A percentile compares a stretch with the other conserved stretches of the same genome.
Conservation (phyloP, 805 yeast genomes). For the Wickerhamomyces chaumierensis region DNA sequence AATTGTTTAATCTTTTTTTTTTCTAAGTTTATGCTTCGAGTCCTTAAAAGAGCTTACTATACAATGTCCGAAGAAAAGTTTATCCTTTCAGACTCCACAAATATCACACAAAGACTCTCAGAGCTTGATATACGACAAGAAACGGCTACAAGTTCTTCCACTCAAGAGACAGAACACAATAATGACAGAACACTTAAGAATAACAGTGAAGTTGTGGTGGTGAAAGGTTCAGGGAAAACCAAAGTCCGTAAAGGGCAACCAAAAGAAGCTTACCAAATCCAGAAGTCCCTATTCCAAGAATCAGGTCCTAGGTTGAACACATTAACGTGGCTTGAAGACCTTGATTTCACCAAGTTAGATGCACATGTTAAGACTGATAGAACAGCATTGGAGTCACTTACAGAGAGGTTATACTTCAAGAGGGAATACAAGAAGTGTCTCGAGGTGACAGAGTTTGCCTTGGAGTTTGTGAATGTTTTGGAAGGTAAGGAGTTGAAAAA, state of each 20-base stretch:
- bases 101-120: neutral
- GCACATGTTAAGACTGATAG: slow-evolving; percentile 40
- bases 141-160: neutral
- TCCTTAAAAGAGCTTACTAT: neutral
- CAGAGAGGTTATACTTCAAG: slow-evolving; percentile 52
- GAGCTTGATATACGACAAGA: neutral
- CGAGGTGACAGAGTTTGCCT: slow-evolving; percentile 28
- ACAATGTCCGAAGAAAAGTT: neutral
- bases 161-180: slow-evolving; percentile 1
- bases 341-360: slow-evolving; percentile 18
- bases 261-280: slow-evolving; percentile 47
- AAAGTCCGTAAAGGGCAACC: slow-evolving; percentile 60
- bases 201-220: slow-evolving; percentile 30
- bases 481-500: slow-evolving; percentile 26
- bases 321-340: slow-evolving; percentile 28
- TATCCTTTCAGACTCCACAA: neutral
- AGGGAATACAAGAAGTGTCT: slow-evolving; percentile 42
- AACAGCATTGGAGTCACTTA: slow-evolving; percentile 41
- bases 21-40: too few species aligned
- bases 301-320: slow-evolving; percentile 51
- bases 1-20: too few species aligned
- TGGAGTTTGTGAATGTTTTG: slow-evolving; percentile 23
- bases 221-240: slow-evolving; percentile 33
- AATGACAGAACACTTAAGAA: slow-evolving; percentile 13
- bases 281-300: slow-evolving; percentile 35